These are phyloP conservation scores for Malus sieversii DNA, from an alignment of 306 rosid species.

Conservation along the genomic window DNA sequence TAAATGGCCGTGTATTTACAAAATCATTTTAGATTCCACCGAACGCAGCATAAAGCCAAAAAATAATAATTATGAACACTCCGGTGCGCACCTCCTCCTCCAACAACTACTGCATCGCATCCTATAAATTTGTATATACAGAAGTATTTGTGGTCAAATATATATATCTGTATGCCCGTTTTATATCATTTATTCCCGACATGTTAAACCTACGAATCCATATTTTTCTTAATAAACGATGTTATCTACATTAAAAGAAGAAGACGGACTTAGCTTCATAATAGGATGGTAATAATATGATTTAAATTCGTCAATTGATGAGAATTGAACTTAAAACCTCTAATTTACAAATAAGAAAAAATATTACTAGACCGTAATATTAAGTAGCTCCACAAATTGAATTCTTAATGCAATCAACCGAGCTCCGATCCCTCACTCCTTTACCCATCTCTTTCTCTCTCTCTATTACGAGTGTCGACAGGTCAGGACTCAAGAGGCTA, in stretches of 20 bases:
- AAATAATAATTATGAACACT: neutral
- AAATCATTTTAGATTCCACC: conserved; percentile 13
- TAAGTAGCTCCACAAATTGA: neutral
- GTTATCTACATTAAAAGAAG: too few relatives aligned
- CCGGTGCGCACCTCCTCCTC: neutral
- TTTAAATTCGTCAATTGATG: too few relatives aligned
- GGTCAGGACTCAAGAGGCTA: neutral
- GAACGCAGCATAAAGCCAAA: conserved; percentile 5
- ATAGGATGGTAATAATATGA: too few relatives aligned
- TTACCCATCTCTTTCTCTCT: neutral
- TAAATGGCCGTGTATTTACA: neutral
- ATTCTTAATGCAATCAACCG: neutral
- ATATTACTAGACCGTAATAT: too few relatives aligned
- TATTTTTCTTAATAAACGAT: too few relatives aligned
- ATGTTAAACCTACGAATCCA: neutral
- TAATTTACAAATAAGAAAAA: rapidly evolving
- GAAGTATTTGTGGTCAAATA: neutral
- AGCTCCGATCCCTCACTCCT: neutral
- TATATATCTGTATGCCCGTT: conserved; percentile 11
- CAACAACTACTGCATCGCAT: conserved; percentile 3
- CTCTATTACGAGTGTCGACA: neutral
- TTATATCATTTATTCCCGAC: conserved; percentile 33
- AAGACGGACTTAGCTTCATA: rapidly evolving
- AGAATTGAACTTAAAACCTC: rapidly evolving
- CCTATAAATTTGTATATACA: neutral